Percentiles rank a stretch among this genome's conserved stretches.
phyloP scores from a whole-genome alignment of 306 rosid species.

The Cicer pinnatifidum region DNA sequence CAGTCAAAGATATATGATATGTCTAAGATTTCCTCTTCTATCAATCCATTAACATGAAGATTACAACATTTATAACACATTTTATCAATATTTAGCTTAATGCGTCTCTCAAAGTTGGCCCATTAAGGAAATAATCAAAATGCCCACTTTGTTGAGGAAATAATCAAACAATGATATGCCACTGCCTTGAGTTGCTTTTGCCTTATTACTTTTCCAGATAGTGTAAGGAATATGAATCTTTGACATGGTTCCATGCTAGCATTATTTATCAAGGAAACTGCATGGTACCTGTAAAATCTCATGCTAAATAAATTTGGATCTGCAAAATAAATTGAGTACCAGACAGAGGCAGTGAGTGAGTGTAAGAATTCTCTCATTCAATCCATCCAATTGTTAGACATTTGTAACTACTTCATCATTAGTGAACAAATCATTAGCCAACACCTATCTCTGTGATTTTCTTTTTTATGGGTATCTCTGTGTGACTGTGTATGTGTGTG shows the following conservation, averaged over 20 bases:
- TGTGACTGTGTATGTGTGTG: not conserved
- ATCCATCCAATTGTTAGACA: constrained; percentile 1
- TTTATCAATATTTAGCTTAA: not conserved
- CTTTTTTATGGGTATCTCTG: not conserved
- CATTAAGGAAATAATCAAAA: too few relatives aligned
- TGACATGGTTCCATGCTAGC: constrained; percentile 3
- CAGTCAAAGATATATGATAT: not conserved
- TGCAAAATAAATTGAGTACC: constrained; percentile 27
- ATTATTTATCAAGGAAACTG: constrained; percentile 1
- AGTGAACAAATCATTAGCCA: constrained; percentile 39
- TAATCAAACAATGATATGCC: not conserved
- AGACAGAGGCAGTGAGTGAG: not conserved
- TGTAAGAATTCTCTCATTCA: constrained; percentile 35
- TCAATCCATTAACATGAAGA: not conserved
- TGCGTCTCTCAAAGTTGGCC: not conserved
- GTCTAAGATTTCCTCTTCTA: not conserved
- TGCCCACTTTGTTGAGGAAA: constrained; percentile 4
- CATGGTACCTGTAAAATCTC: constrained; percentile 1
- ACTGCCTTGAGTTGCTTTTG: constrained; percentile 24
- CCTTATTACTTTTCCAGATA: not conserved
- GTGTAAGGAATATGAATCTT: constrained; percentile 13
- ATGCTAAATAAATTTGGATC: constrained; percentile 7
- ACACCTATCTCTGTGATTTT: constrained; percentile 5
- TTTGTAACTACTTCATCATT: not conserved
- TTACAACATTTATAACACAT: constrained; percentile 1